Evolutionary conservation across 306 rosid genomes (phyloP), one percentile per base, ranked within the genome.

Genomic region (Corylus americana): DNA sequence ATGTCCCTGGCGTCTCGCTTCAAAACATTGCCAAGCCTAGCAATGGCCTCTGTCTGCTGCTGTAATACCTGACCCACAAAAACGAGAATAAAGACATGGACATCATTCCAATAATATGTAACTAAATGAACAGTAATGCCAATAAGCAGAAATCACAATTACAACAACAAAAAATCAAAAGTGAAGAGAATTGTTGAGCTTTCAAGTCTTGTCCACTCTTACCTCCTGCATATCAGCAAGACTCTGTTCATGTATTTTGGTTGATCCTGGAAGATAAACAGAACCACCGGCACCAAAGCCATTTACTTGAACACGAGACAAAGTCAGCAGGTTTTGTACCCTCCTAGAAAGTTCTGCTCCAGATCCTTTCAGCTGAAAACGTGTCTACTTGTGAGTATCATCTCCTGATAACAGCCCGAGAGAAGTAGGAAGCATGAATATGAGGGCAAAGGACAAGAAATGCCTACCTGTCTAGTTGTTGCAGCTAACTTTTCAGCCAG

Each of bases 1-100:
- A 90, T 86, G 80, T 96, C 93, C 76, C 99, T 83, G 45, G 83
- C 67, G 80, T 96, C 99, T 39, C 98, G 96, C 91, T 90, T 96
- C 80, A 96, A 86, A 79, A 96, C 97, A 83, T 62, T 86, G 37
- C 98, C 97, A 25, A 96, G 97, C 86, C 96, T 90, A 37, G 93
- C 96, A 76, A 96, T 86, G 71, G 98, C 99, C 74, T 91, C 99
- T 2, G 94, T 96, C 84, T 96, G 99, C 86, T 96, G 94, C 71
- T 93, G 98, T 69, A 96, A 87, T 64, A 96, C 97, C 99, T 96
- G 88, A 25, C 70, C 79, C 81, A 85, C 72, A 67, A 67, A 79
- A 71, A 63, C 4, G 55, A 37, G 64, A 20, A 50, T 50, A 29
- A 49, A 53, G 70, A 54, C 71, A 50, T 4, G 7, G 11, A 55